Conservation (phyloP, 2,329 filamentous ascomycete species). For the Pestalotiopsis sp. region DNA sequence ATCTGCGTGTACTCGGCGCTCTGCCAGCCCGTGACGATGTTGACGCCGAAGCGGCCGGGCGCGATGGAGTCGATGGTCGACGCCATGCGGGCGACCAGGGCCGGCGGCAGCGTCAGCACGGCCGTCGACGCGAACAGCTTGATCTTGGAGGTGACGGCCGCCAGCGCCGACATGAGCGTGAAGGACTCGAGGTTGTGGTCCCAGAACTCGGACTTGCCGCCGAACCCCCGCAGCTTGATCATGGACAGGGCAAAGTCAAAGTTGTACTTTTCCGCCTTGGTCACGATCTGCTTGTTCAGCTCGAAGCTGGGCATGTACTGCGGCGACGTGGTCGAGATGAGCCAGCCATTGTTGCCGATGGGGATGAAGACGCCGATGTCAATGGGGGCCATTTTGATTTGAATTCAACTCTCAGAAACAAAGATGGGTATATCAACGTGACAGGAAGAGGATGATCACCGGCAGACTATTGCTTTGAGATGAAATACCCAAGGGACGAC, state of each 20-base stretch:
- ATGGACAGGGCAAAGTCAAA: constrained; percentile 34
- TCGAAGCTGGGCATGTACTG: constrained; percentile 35
- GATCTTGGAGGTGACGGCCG: constrained; percentile 34
- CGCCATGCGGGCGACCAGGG: constrained; percentile 33
- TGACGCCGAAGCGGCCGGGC: constrained; percentile 33
- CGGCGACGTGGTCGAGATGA: constrained; percentile 32
- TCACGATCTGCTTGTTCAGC: constrained; percentile 32
- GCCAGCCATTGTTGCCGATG: constrained; percentile 36
- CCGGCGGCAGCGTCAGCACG: constrained; percentile 32
- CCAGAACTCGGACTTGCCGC: constrained; percentile 35
- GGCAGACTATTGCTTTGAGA: background rate
- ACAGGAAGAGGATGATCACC: background rate
- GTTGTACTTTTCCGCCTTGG: constrained; percentile 31
- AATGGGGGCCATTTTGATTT: constrained; percentile 19
- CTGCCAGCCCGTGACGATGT: constrained; percentile 37
- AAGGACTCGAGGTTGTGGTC: constrained; percentile 36
- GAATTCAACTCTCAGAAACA: background rate
- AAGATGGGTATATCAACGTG: background rate
- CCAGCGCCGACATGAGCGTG: constrained; percentile 34
- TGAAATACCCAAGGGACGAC: background rate
- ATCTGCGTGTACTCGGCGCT: constrained; percentile 35
- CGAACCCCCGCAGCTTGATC: constrained; percentile 35
- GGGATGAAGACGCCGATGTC: constrained; percentile 31
- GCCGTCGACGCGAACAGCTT: constrained; percentile 34
- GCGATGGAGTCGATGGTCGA: constrained; percentile 33